Evolutionary conservation across 129 eudicot species (phyloP).

Genomic region (Flaveria ramosissima): DNA sequence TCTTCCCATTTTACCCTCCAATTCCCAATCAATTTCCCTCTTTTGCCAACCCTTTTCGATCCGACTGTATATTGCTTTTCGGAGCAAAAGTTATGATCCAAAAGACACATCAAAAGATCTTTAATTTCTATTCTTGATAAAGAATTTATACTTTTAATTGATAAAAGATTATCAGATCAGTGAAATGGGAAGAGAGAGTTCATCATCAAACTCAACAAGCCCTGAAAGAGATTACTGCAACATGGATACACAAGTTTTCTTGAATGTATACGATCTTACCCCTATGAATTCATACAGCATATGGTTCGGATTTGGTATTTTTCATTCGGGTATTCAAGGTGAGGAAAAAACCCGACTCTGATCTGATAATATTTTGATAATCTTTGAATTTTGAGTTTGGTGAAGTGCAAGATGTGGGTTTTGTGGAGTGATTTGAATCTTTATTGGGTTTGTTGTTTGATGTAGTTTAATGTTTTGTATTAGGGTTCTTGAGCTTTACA

Average conservation of each 20-base stretch:
- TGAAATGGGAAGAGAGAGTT: constrained; percentile 32
- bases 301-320: constrained; percentile 60
- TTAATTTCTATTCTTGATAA: constrained; percentile 9
- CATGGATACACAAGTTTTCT: constrained; percentile 39
- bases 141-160: not conserved
- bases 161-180: not conserved
- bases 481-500: not conserved
- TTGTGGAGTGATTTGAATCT: not conserved
- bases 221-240: constrained; percentile 31
- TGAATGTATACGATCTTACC: constrained; percentile 60
- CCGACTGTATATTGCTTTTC: not conserved
- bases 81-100: constrained; percentile 9
- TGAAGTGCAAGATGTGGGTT: constrained; percentile 25
- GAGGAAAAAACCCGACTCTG: not conserved
- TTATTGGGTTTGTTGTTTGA: not conserved
- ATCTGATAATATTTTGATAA: constrained; percentile 6
- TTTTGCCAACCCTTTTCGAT: constrained; percentile 14
- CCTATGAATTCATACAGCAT: constrained; percentile 48
- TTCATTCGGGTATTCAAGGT: constrained; percentile 64
- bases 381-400: not conserved
- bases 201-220: constrained; percentile 30
- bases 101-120: not conserved
- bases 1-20: constrained; percentile 14
- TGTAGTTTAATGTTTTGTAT: not conserved
- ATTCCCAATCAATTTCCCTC: not conserved